Conservation (phyloP, 2,329 filamentous ascomycete species). For the Amauroascus verrucosus region DNA sequence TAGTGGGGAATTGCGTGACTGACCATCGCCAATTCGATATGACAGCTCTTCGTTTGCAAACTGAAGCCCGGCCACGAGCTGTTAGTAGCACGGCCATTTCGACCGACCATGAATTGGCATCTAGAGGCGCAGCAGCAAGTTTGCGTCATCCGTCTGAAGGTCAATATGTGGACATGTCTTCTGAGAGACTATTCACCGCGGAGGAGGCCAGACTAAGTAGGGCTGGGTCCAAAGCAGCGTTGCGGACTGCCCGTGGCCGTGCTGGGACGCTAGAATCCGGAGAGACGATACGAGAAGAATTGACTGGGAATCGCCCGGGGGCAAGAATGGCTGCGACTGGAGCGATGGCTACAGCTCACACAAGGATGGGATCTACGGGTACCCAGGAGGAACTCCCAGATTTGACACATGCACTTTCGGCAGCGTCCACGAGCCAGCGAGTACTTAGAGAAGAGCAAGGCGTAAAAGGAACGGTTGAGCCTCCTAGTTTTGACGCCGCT, state of each 20-base stretch:
- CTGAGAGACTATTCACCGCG: not conserved
- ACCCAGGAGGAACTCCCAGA: conserved; percentile 43
- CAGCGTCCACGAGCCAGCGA: conserved; percentile 58
- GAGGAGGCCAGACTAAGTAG: conserved; percentile 43
- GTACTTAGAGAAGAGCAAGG: conserved; percentile 29
- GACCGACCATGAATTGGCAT: conserved; percentile 3
- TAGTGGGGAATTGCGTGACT: not conserved
- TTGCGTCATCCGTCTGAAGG: not conserved
- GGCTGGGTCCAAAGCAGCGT: conserved; percentile 61
- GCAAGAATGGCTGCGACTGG: conserved; percentile 64
- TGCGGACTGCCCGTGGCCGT: conserved; percentile 47
- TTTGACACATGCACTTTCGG: conserved; percentile 60
- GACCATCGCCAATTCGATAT: not conserved
- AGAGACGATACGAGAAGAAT: conserved; percentile 37
- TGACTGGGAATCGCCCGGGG: conserved; percentile 45
- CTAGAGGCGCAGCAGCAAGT: conserved; percentile 6
- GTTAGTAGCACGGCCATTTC: not conserved
- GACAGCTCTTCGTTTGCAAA: not conserved
- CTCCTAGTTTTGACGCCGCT: conserved; percentile 43
- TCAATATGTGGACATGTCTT: not conserved
- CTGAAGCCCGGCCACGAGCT: not conserved
- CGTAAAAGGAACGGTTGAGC: conserved; percentile 33
- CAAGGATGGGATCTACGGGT: conserved; percentile 50
- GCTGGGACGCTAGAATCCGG: conserved; percentile 56
- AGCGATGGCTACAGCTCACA: conserved; percentile 51